Percentiles rank a stretch among this genome's conserved stretches.
Conservation (phyloP, 805 yeast species). For the Nakazawaea populi region DNA sequence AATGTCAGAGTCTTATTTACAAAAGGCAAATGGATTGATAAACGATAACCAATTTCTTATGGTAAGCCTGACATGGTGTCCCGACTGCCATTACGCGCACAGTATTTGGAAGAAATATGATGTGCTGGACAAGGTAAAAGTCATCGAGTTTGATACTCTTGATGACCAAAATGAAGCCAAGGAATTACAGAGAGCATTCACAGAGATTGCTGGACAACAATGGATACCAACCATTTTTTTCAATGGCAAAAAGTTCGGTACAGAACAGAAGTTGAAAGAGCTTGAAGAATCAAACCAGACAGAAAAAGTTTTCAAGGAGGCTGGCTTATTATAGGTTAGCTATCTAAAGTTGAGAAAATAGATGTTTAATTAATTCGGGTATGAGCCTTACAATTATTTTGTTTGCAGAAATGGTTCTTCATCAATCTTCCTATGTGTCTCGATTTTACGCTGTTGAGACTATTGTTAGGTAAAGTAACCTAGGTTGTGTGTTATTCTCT, state of each 20-base stretch:
- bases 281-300: conserved; percentile 30
- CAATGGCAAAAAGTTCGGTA: conserved; percentile 53
- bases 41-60: conserved; percentile 42
- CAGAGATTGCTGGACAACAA: conserved; percentile 49
- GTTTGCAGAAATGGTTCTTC: too few species aligned
- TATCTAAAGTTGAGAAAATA: too few species aligned
- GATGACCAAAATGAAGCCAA: conserved; percentile 40
- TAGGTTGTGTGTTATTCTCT: neutral
- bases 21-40: conserved; percentile 42
- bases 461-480: too few species aligned
- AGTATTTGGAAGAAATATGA: conserved; percentile 47
- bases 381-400: too few species aligned
- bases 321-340: conserved; percentile 19
- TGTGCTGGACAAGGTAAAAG: conserved; percentile 40
- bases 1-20: conserved; percentile 1
- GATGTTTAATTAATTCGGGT: too few species aligned
- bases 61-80: conserved; percentile 73
- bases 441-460: too few species aligned
- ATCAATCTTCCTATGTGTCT: too few species aligned
- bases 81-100: conserved; percentile 65
- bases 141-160: conserved; percentile 59
- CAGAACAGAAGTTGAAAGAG: conserved; percentile 41
- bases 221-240: conserved; percentile 70
- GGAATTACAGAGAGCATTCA: conserved; percentile 49
- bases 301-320: conserved; percentile 27